Evolutionary conservation across 2,329 filamentous ascomycete genomes (phyloP).

Genomic region (Phialocephala subalpina): DNA sequence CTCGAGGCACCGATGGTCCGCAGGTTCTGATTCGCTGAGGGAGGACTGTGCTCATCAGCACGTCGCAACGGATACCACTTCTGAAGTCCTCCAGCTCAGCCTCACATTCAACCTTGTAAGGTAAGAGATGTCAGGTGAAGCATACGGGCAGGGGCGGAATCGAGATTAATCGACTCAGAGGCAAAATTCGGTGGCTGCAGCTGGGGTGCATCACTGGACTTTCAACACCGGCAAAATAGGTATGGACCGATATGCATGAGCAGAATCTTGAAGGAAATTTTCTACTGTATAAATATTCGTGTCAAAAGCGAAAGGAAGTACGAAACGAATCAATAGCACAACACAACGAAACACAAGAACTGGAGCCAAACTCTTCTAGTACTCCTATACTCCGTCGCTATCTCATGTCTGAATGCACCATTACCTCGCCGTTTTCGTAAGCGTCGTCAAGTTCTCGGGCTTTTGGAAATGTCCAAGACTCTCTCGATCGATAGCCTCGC

Average conservation of each 20-base stretch:
- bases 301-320: too few species aligned
- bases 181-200: too few species aligned
- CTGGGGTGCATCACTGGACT: too few species aligned
- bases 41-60: not conserved
- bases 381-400: not conserved
- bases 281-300: too few species aligned
- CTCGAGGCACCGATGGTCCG: not conserved
- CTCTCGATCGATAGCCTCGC: not conserved
- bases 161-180: too few species aligned
- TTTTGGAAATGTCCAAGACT: not conserved
- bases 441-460: not conserved
- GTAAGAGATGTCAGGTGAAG: not conserved
- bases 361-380: not conserved
- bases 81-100: not conserved
- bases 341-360: not conserved
- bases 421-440: not conserved
- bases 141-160: too few species aligned
- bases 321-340: too few species aligned
- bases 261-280: too few species aligned
- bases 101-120: not conserved
- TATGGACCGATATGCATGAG: too few species aligned
- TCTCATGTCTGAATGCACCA: not conserved
- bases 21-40: not conserved
- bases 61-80: not conserved
- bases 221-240: too few species aligned